These are phyloP conservation scores for Scutellaria baicalensis DNA, from an alignment of 257 asterid species.

Conservation along the genomic window DNA sequence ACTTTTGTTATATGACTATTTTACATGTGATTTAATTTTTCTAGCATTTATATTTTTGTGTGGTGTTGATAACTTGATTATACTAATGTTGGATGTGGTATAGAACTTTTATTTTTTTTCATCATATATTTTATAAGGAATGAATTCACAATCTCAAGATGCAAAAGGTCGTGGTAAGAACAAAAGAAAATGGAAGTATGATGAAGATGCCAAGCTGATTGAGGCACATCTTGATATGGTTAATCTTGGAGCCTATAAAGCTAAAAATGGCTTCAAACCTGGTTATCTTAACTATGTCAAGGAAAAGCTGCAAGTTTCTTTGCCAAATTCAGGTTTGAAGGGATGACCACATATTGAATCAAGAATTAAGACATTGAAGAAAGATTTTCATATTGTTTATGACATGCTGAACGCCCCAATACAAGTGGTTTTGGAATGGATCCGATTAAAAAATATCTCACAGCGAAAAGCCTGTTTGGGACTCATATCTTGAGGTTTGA, in stretches of 20 bases:
- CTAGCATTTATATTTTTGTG: no score
- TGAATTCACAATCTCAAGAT: neutral
- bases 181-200: neutral
- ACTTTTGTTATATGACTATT: no score
- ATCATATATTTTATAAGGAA: neutral
- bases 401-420: neutral
- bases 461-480: no score
- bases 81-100: neutral
- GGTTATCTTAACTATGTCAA: neutral
- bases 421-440: no score
- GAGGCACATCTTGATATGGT: conserved; percentile 6
- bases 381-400: neutral
- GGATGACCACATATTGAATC: neutral
- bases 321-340: neutral
- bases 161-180: no score
- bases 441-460: no score
- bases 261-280: neutral
- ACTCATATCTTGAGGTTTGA: neutral
- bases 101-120: neutral
- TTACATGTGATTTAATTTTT: no score
- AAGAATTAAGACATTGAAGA: neutral
- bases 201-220: neutral
- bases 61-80: neutral
- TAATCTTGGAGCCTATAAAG: neutral
- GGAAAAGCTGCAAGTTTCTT: neutral